Evolutionary conservation across 75 land plant species (phyloP).

Genomic region (Pseudotsuga menziesii): DNA sequence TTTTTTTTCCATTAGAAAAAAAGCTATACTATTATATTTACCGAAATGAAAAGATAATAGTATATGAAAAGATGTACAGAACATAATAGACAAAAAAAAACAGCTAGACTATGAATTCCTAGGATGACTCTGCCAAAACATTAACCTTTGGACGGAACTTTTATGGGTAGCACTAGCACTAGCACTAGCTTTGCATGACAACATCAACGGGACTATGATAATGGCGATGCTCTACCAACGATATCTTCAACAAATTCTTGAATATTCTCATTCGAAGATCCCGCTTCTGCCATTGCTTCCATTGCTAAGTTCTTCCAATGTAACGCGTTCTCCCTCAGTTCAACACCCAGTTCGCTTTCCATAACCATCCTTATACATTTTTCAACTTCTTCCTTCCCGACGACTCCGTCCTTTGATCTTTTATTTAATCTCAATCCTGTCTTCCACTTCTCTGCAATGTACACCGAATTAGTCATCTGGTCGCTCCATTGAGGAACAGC

Average conservation of each 20-base stretch:
- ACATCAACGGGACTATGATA: not conserved
- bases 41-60: too few species aligned
- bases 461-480: constrained; percentile 26
- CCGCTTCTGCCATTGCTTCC: constrained; percentile 40
- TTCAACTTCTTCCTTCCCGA: constrained; percentile 36
- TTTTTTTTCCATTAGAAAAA: too few species aligned
- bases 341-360: constrained; percentile 20
- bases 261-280: constrained; percentile 45
- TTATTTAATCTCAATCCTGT: constrained; percentile 14
- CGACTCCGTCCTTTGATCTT: constrained; percentile 2
- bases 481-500: constrained; percentile 28
- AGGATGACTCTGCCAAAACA: too few species aligned
- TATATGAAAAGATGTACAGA: too few species aligned
- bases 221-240: too few species aligned
- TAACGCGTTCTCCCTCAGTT: constrained; percentile 30
- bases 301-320: constrained; percentile 42
- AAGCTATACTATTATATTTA: too few species aligned
- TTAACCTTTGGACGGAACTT: too few species aligned
- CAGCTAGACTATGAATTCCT: too few species aligned
- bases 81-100: too few species aligned
- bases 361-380: constrained; percentile 32
- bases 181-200: too few species aligned
- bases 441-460: constrained; percentile 17
- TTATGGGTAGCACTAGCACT: too few species aligned
- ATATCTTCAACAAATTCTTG: constrained; percentile 23